Percentiles rank a stretch among this genome's conserved stretches.
phyloP scores from a whole-genome alignment of 495 filamentous ascomycete species.

The Rhypophila decipiens region DNA sequence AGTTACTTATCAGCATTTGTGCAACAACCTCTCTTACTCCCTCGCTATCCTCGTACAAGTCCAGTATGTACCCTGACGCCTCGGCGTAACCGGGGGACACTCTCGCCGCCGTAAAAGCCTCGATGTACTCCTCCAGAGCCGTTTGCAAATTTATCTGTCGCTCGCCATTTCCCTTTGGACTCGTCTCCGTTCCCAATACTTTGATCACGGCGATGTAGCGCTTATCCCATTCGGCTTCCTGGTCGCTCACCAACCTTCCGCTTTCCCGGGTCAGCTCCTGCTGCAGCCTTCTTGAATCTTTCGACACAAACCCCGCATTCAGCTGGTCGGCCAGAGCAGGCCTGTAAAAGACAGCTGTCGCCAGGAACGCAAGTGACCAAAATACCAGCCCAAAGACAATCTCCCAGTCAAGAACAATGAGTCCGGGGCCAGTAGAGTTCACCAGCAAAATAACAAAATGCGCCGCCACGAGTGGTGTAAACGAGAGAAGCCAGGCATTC shows the following conservation, averaged over 20 bases:
- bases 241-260: conserved; percentile 7
- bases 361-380: conserved; percentile 10
- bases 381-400: conserved; percentile 11
- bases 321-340: neutral
- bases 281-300: conserved; percentile 5
- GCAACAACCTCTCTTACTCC: conserved; percentile 1
- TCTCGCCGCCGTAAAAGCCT: conserved; percentile 5
- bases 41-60: conserved; percentile 3
- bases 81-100: neutral
- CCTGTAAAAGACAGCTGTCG: neutral
- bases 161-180: neutral
- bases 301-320: neutral
- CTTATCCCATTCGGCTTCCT: conserved; percentile 11
- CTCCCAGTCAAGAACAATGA: conserved; percentile 12
- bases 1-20: conserved; percentile 8
- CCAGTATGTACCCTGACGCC: conserved; percentile 1
- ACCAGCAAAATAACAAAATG: conserved; percentile 6
- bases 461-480: conserved; percentile 8
- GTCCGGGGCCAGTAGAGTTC: conserved; percentile 1
- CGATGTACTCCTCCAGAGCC: conserved; percentile 6
- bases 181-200: neutral
- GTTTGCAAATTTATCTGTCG: neutral
- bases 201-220: conserved; percentile 8
- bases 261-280: conserved; percentile 6
- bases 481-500: conserved; percentile 7